Evolutionary conservation across 2,329 filamentous ascomycete genomes (phyloP).

Genomic region (Orbilia brochopaga): DNA sequence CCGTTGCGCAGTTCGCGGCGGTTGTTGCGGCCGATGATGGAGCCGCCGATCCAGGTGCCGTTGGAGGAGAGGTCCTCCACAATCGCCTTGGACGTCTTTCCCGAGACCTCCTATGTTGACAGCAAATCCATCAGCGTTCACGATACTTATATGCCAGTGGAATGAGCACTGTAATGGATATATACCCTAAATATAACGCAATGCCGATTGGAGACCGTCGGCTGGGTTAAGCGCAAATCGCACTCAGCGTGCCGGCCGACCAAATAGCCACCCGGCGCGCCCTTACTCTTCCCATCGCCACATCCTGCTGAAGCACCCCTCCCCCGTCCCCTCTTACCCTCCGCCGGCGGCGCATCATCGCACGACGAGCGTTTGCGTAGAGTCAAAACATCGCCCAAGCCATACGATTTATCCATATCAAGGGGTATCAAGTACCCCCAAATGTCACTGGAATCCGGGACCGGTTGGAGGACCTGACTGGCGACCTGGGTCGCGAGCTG

Average conservation of each 20-base stretch:
- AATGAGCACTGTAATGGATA: constrained; percentile 36
- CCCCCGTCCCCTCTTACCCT: constrained; percentile 59
- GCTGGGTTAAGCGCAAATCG: constrained; percentile 58
- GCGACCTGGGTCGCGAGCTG: constrained; percentile 69
- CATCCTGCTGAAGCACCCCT: constrained; percentile 66
- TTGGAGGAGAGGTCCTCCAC: constrained; percentile 94
- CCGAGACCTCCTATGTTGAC: constrained; percentile 61
- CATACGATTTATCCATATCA: constrained; percentile 66
- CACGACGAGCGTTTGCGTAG: constrained; percentile 77
- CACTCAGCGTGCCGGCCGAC: constrained; percentile 94
- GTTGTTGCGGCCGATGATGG: constrained; percentile 88
- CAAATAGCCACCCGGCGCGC: constrained; percentile 80
- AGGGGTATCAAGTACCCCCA: constrained; percentile 95
- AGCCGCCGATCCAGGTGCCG: constrained; percentile 94
- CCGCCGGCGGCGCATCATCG: constrained; percentile 62
- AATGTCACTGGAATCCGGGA: constrained; percentile 71
- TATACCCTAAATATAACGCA: constrained; percentile 55
- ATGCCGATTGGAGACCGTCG: constrained; percentile 55
- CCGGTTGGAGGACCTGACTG: constrained; percentile 80
- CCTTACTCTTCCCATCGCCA: constrained; percentile 68
- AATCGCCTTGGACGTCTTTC: constrained; percentile 68
- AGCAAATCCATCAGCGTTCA: constrained; percentile 71
- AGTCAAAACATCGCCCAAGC: constrained; percentile 69
- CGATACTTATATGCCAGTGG: constrained; percentile 50
- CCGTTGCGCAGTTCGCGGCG: constrained; percentile 84